A percentile compares a stretch with the other conserved stretches of the same genome.
Conservation (phyloP, 768 basidiomycete genomes). For the Agaricus sinodeliciosus region DNA sequence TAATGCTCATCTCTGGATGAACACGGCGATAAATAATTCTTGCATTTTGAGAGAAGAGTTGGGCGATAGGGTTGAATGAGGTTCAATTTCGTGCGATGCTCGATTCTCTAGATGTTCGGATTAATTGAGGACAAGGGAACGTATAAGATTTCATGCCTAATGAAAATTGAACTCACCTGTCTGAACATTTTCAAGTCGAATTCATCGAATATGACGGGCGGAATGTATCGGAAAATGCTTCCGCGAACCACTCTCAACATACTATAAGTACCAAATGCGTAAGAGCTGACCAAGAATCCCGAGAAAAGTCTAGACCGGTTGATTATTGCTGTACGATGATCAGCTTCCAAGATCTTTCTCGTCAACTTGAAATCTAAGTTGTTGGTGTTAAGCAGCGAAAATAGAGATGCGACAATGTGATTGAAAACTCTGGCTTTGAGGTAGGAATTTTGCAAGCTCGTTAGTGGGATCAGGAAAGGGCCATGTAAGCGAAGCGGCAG, state of each 20-base stretch:
- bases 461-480: not conserved
- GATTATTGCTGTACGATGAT: not conserved
- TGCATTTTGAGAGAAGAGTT: not conserved
- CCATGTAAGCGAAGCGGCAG: constrained; percentile 2
- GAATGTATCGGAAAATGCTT: not conserved
- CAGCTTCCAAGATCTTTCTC: not conserved
- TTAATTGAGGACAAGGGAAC: not conserved
- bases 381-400: not conserved
- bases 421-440: not conserved
- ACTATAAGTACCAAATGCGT: not conserved
- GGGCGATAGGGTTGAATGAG: not conserved
- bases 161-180: not conserved
- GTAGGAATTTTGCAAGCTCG: not conserved
- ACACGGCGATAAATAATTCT: too few species aligned
- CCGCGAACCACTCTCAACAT: not conserved
- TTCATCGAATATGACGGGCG: not conserved
- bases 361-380: not conserved
- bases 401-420: not conserved
- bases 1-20: not conserved
- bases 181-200: not conserved
- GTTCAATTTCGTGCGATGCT: not conserved
- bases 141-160: not conserved
- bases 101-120: not conserved
- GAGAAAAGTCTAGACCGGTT: not conserved
- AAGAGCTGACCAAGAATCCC: not conserved